Conservation (phyloP, 2,329 filamentous ascomycete species). For the Tolypocladium inflatum region DNA sequence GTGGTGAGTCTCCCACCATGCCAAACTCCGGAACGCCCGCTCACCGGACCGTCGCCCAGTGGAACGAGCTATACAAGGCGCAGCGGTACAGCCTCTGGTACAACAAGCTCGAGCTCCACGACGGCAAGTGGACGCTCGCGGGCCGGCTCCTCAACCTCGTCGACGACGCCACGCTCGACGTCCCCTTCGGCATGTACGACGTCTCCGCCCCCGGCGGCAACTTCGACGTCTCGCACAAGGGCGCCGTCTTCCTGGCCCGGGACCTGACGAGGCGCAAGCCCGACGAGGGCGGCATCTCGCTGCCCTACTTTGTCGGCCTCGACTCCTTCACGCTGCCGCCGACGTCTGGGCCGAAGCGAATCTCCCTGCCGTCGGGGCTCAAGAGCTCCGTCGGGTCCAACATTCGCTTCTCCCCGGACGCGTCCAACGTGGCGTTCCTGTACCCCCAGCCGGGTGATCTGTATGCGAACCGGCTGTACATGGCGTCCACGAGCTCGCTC, state of each 20-base stretch:
- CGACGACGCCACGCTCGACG: slow-evolving; percentile 18
- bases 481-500: slow-evolving; percentile 13
- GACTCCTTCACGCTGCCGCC: slow-evolving; percentile 18
- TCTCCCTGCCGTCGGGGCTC: slow-evolving; percentile 10
- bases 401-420: slow-evolving; percentile 27
- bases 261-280: slow-evolving; percentile 7
- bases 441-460: slow-evolving; percentile 12
- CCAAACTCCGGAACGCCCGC: accelerated
- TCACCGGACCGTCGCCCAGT: slow-evolving; percentile 11
- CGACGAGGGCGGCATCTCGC: slow-evolving; percentile 5
- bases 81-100: slow-evolving; percentile 28
- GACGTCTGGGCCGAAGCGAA: slow-evolving; percentile 10
- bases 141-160: slow-evolving; percentile 23
- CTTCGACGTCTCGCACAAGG: slow-evolving; percentile 23
- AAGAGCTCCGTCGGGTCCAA: slow-evolving; percentile 8
- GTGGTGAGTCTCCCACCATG: slow-evolving; percentile 15
- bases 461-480: slow-evolving; percentile 17
- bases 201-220: slow-evolving; percentile 9
- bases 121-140: slow-evolving; percentile 19
- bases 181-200: slow-evolving; percentile 17
- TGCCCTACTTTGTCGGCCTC: slow-evolving; percentile 23
- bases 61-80: slow-evolving; percentile 19
- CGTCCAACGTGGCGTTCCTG: slow-evolving; percentile 24
- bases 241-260: slow-evolving; percentile 23
- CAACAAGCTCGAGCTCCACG: slow-evolving; percentile 17